Base-by-base conservation (phyloP, 169 alveolate genomes). In the Plasmodium ovale region DNA sequence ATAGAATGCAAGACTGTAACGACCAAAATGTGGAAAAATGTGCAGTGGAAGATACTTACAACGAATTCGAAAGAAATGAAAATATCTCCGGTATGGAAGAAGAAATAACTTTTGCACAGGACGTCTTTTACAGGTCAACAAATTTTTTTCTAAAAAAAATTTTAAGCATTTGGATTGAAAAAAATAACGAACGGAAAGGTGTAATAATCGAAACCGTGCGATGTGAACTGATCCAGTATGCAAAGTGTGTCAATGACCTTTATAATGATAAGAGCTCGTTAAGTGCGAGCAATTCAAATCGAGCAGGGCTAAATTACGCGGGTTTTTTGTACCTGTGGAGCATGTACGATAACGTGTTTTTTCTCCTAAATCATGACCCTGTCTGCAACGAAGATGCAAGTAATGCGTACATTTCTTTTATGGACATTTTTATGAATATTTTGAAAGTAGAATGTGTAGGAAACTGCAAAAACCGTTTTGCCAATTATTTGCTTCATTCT, bases 61-160 rank as follows among this genome's bases (percentile, higher is more conserved):
- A 42, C 21, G 53, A 29, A n/a, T 3, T 39, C 37, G 47, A 35
- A 39, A 33, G 7, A 31, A 68, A 33, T 6, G n/a, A 2, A 60
- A 51, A 62, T 62, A 23, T 67, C 23, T 35, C 56, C 21, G 54
- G 37, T 37, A 23, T 16, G 14, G 14, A 42, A 1, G 60, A 53
- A 25, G 49, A 29, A 21, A 27, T 25, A 64, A 29, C 47, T 62
- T 77, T 59, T 62, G 53, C 53, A n/a, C 59, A 77, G 29, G 53
- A 77, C 21, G 47, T 47, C n/a, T 85, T 85, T 47, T 65, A 42
- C 59, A 39, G 31, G n/a, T n/a, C 87, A 2, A 58, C 87, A 23
- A 56, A 68, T 33, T 69, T 85, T 58, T 85, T 85, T 27, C 49
- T 85, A 71, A 85, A 85, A 69, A 85, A 85, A 56, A 85, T 85